Base-by-base conservation (phyloP, 345 rosid species). In the Eutrema japonicum region DNA sequence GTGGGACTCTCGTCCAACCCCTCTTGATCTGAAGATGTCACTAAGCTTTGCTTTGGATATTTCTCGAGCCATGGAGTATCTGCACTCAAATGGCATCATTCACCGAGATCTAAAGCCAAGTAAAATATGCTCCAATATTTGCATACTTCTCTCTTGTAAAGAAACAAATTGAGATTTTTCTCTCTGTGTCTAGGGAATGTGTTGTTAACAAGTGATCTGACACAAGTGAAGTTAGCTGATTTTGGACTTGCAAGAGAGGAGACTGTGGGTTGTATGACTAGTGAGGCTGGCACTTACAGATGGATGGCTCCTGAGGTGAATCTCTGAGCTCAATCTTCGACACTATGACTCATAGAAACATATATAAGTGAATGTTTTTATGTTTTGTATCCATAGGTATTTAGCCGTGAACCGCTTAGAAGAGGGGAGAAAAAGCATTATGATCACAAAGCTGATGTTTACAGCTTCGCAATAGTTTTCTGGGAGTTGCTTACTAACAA, bases 301-400 rank as follows among this genome's bases (percentile, higher is more conserved):
- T 89, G 88, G 85, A 89, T 89, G 96, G 96, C 96, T 75, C 96
- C 92, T 0, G 96, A 86, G 88, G 92, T 89, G 67, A 42, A 51
- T 66, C 13, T 71, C 49, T 70, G 10, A 50, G 14, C 62, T 18
- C 4, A 57, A 6, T 58, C 26, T 50, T 61, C 9, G 5, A 29
- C 26, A 11, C 32, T 8, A 38, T 5, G 40, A 3, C 11, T 52
- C 26, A 9, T 40, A 27, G 8, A 52, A 61, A 32, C 13, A 43
- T 42, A 13, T 2, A 22, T 1, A 14, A 10, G 12, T 4, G 0
- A 56, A 42, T 29, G 16, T 16, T 16, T 16, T 16, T 16, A 16
- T 16, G 5, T 8, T 14, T 62, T 64, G 29, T 42, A 22, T 32
- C 55, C 47, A 14, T 76, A 89, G 95, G 56, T 83, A 61, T 83